phyloP scores from a whole-genome alignment of 768 basidiomycete species.

The Pholiota conissans region DNA sequence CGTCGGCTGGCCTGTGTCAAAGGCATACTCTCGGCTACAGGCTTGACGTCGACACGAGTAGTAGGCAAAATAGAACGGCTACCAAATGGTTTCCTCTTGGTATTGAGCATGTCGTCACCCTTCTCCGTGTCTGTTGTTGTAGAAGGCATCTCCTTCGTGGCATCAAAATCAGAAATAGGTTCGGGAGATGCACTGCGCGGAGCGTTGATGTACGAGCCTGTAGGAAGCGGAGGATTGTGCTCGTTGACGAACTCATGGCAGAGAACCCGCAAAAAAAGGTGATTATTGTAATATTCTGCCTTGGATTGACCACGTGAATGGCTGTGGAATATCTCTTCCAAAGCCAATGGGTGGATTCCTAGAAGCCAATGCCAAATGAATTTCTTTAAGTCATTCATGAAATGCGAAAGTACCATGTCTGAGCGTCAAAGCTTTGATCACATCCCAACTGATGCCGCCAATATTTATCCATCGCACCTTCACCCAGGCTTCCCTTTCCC shows the following conservation, averaged over 20 bases:
- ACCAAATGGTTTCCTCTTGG: not conserved
- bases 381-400: not conserved
- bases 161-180: slow-evolving; percentile 25
- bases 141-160: not conserved
- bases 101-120: not conserved
- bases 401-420: slow-evolving; percentile 52
- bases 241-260: slow-evolving; percentile 55
- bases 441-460: slow-evolving; percentile 69
- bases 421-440: slow-evolving; percentile 64
- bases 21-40: not conserved
- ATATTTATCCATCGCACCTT: slow-evolving; percentile 78
- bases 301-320: slow-evolving; percentile 59
- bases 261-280: slow-evolving; percentile 70
- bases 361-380: not conserved
- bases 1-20: slow-evolving; percentile 27
- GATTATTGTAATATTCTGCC: slow-evolving; percentile 67
- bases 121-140: slow-evolving; percentile 12
- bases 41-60: not conserved
- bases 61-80: not conserved
- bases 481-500: slow-evolving; percentile 53
- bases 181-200: slow-evolving; percentile 38
- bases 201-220: slow-evolving; percentile 18
- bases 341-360: slow-evolving; percentile 71
- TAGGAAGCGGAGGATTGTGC: slow-evolving; percentile 20
- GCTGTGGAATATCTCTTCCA: slow-evolving; percentile 68